A percentile compares a stretch with the other conserved stretches of the same genome.
phyloP scores from a whole-genome alignment of 164 flowering plant species.

The Taxillus chinensis region DNA sequence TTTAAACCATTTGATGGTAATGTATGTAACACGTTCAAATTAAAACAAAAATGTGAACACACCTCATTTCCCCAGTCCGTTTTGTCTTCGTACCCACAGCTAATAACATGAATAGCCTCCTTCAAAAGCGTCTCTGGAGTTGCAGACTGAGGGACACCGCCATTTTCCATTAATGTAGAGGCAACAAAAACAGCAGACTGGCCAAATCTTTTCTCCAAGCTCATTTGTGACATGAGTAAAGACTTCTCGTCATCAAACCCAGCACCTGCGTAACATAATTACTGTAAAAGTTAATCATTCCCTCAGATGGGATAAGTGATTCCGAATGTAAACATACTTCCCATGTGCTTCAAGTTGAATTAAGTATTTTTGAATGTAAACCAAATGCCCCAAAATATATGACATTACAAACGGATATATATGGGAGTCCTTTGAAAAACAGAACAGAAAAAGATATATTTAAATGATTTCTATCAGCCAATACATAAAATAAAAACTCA shows the following conservation, averaged over 20 bases:
- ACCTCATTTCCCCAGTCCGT: conserved; percentile 86
- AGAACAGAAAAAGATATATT: too few species aligned
- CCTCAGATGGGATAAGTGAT: too few species aligned
- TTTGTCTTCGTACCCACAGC: conserved; percentile 87
- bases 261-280: conserved; percentile 29
- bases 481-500: too few species aligned
- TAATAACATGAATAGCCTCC: conserved; percentile 90
- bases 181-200: conserved; percentile 84
- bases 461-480: too few species aligned
- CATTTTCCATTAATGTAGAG: conserved; percentile 84
- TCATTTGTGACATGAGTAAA: conserved; percentile 75
- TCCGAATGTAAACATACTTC: too few species aligned
- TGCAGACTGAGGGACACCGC: conserved; percentile 83
- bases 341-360: too few species aligned
- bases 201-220: conserved; percentile 78
- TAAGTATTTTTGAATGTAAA: too few species aligned
- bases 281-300: not conserved
- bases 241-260: conserved; percentile 80
- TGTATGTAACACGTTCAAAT: not conserved
- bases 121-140: conserved; percentile 71
- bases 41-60: not conserved
- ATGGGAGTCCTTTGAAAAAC: too few species aligned
- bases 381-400: too few species aligned
- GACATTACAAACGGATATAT: too few species aligned
- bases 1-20: too few species aligned